These are phyloP conservation scores for Acacia acuminata DNA, from an alignment of 306 rosid genomes.

Conservation along the genomic window DNA sequence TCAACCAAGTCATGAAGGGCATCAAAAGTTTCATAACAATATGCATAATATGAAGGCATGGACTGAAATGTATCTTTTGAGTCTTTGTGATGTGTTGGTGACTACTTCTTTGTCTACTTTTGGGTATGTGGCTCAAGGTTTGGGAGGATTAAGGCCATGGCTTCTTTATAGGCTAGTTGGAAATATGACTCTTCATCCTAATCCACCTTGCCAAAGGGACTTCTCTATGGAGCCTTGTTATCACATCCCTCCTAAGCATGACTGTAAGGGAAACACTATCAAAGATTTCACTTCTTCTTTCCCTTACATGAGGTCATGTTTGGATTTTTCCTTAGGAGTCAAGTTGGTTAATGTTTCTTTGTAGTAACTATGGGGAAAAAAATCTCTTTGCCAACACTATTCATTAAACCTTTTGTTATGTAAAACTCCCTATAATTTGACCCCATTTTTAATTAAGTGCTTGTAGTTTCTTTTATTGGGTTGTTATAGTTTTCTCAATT, in stretches of 20 bases:
- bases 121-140: constrained; percentile 61
- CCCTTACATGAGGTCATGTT: constrained; percentile 49
- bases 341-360: constrained; percentile 24
- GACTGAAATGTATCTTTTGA: constrained; percentile 51
- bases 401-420: neutral
- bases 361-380: neutral
- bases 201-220: constrained; percentile 43
- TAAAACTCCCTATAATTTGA: no score
- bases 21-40: constrained; percentile 46
- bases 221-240: constrained; percentile 49
- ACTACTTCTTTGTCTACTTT: constrained; percentile 55
- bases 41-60: constrained; percentile 53
- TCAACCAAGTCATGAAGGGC: constrained; percentile 58
- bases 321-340: constrained; percentile 50
- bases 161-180: constrained; percentile 46
- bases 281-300: constrained; percentile 32
- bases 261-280: constrained; percentile 24
- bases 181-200: constrained; percentile 10
- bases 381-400: neutral
- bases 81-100: constrained; percentile 45
- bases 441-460: neutral
- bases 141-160: constrained; percentile 53
- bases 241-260: constrained; percentile 10
- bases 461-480: neutral
- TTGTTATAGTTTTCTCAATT: no score